These are phyloP conservation scores for Gonapodya prolifera DNA, from an alignment of 192 early-diverging fungal species.

Conservation along the genomic window DNA sequence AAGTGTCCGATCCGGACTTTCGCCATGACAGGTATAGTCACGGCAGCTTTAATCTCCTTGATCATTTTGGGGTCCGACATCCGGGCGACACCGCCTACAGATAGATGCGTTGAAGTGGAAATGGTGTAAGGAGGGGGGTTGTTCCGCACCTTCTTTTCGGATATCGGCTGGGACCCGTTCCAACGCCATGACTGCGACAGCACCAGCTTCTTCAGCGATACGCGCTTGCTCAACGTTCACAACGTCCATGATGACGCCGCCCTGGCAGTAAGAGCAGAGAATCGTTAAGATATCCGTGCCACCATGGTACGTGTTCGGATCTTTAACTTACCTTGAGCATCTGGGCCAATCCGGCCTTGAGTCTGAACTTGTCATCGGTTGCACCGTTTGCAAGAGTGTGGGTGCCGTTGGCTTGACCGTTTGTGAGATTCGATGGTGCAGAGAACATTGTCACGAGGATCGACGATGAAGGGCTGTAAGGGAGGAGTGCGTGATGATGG, in stretches of 20 bases:
- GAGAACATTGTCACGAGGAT: no score
- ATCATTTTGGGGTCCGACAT: slow-evolving; percentile 99
- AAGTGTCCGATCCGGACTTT: slow-evolving; percentile 98
- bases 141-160: slow-evolving; percentile 66
- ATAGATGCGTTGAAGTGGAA: neutral
- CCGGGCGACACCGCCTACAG: slow-evolving; percentile 75
- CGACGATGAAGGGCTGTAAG: no score
- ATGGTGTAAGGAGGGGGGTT: neutral
- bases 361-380: slow-evolving; percentile 42
- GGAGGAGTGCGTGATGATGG: no score
- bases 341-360: slow-evolving; percentile 95
- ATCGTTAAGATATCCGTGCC: neutral
- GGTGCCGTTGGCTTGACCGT: slow-evolving; percentile 1
- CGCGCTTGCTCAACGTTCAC: slow-evolving; percentile 93
- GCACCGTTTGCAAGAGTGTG: neutral
- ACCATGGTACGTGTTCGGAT: neutral
- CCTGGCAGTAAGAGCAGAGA: slow-evolving; percentile 29
- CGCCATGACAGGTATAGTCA: slow-evolving; percentile 98
- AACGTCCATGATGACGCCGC: slow-evolving; percentile 99
- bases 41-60: slow-evolving; percentile 85
- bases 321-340: slow-evolving; percentile 70
- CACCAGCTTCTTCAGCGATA: slow-evolving; percentile 95
- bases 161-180: slow-evolving; percentile 99
- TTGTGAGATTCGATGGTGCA: slow-evolving; percentile 4
- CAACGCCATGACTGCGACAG: slow-evolving; percentile 93